Percentiles rank a stretch among this genome's conserved stretches.
phyloP scores from a whole-genome alignment of 164 flowering plant genomes.

The Vitis amurensis region DNA sequence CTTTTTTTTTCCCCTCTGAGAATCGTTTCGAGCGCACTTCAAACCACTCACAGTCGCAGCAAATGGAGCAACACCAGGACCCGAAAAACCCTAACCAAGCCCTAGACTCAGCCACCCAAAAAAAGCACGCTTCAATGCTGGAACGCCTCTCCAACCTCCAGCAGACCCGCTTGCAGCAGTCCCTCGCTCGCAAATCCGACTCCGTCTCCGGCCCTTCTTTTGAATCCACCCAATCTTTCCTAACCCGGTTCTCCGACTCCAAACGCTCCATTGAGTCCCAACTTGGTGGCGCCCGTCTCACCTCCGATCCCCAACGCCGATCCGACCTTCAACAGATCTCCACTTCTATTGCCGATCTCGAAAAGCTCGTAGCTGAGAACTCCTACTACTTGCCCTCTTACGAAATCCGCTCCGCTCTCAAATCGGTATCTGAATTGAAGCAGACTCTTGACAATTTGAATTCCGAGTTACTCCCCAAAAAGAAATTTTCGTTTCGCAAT shows the following conservation, averaged over 20 bases:
- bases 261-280: conserved; percentile 47
- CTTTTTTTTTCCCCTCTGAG: too few relatives aligned
- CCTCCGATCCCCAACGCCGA: conserved; percentile 18
- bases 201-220: conserved; percentile 33
- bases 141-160: conserved; percentile 76
- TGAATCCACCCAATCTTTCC: conserved; percentile 63
- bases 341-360: conserved; percentile 54
- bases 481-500: conserved; percentile 74
- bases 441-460: conserved; percentile 46
- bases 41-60: too few relatives aligned
- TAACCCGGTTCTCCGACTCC: conserved; percentile 47
- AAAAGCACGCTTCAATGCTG: conserved; percentile 66
- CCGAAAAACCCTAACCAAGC: conserved; percentile 15
- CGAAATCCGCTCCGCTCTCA: conserved; percentile 79
- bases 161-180: conserved; percentile 48
- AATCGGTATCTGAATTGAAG: conserved; percentile 56
- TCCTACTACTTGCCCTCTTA: conserved; percentile 83
- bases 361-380: conserved; percentile 75
- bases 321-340: conserved; percentile 42
- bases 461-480: conserved; percentile 58
- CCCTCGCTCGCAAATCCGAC: conserved; percentile 29
- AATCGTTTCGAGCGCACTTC: too few relatives aligned
- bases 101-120: conserved; percentile 31
- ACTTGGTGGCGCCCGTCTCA: conserved; percentile 27
- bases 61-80: background rate